Evolutionary conservation across 2,329 filamentous ascomycete species (phyloP).

Genomic region (Ploettnerulaceae sp.): DNA sequence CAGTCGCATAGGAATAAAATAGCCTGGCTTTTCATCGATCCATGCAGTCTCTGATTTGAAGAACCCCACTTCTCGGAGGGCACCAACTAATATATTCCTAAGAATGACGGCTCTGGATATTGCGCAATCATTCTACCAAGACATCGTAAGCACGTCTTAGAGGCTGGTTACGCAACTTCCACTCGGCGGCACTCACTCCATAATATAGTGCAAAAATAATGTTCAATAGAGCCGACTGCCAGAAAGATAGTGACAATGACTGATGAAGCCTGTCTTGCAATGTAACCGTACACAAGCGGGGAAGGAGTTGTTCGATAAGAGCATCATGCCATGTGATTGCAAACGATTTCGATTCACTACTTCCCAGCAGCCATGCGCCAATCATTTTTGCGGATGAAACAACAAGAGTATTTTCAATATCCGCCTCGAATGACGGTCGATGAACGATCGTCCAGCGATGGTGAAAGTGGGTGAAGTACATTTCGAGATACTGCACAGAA

Average conservation of each 20-base stretch:
- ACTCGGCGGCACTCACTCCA: constrained; percentile 27
- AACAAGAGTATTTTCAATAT: constrained; percentile 30
- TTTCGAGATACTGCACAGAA: constrained; percentile 24
- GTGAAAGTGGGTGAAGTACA: constrained; percentile 40
- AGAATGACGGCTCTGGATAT: constrained; percentile 35
- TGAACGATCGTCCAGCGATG: constrained; percentile 41
- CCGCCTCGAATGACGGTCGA: constrained; percentile 34
- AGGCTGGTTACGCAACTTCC: fast-evolving
- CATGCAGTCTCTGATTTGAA: constrained; percentile 36
- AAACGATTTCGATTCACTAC: constrained; percentile 26
- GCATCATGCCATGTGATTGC: constrained; percentile 33
- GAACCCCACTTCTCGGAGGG: constrained; percentile 36
- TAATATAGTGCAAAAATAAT: constrained; percentile 37
- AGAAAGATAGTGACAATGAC: constrained; percentile 23
- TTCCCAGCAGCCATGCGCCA: constrained; percentile 37
- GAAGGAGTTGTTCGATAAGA: constrained; percentile 30
- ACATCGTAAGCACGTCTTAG: not conserved
- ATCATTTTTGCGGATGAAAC: constrained; percentile 37
- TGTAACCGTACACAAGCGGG: constrained; percentile 24
- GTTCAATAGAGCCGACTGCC: constrained; percentile 36
- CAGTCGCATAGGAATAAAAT: constrained; percentile 37
- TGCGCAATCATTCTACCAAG: constrained; percentile 31
- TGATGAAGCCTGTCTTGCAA: constrained; percentile 31
- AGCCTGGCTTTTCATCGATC: constrained; percentile 37
- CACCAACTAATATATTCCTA: constrained; percentile 35